Base-by-base conservation (phyloP, 2,329 filamentous ascomycete genomes). In the Fusarium nodosum region DNA sequence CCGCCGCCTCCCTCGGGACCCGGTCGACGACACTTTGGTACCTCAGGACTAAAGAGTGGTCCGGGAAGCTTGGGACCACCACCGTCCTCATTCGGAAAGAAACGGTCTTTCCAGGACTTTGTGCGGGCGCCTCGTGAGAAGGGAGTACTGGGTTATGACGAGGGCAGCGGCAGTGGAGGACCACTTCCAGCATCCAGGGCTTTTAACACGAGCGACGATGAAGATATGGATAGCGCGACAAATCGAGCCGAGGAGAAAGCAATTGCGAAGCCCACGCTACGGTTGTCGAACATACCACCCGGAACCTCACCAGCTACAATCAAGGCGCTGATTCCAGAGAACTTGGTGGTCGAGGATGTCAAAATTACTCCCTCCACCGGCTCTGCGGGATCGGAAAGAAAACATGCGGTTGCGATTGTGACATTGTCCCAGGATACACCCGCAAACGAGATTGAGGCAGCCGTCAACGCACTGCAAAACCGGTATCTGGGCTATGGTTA, bases 401-500 rank as follows among this genome's bases (percentile, higher is more conserved):
- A 90, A 75, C 91, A 90, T 3, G 86, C 88, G 34, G 86, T 92
- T 18, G 93, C 93, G 7, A 93, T 97, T 72, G 91, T 96, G 46
- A 94, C 91, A 0, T 81, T 97, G 31, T 89, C 91, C 2, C 89
- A 91, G 60, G 93, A 96, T 69, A 96, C 93, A 0, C 88, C 93
- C 0, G 91, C 91, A 1, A 91, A 90, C 26, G 93, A 97, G 59
- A 94, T 97, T 56, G 94, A 97, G 74, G 85, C 88, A 6, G 87
- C 90, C 1, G 92, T 97, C 54, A 95, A 90, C 75, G 81, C 87
- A 5, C 81, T 97, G 33, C 93, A 97, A 76, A 94, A 96, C 69
- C 89, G 87, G 70, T 97, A 97, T 77, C 82, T 97, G 18, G 94
- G 94, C 18, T 93, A 89, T 77, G 94, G 94, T 7, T 93, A 91